Conservation (phyloP, 257 asterid genomes). For the Fraxinus cuspidata region DNA sequence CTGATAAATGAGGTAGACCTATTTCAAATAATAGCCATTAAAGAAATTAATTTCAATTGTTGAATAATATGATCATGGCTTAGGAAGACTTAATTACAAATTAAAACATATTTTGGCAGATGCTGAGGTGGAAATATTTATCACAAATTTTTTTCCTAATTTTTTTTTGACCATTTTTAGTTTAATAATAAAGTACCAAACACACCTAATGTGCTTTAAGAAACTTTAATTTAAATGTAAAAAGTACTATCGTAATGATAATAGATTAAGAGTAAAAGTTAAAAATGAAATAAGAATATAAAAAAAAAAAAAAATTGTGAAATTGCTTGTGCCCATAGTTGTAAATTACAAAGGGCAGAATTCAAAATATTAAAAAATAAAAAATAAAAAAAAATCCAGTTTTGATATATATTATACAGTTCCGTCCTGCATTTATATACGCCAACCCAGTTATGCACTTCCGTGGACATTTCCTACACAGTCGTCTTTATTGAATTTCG, state of each 20-base stretch:
- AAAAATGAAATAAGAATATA: too few relatives aligned
- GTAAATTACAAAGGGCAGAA: not conserved
- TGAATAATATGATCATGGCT: not conserved
- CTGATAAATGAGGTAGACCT: not conserved
- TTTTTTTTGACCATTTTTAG: too few relatives aligned
- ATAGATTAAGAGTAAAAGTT: too few relatives aligned
- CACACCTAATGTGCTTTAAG: too few relatives aligned
- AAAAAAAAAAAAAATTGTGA: too few relatives aligned
- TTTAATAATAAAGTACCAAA: too few relatives aligned
- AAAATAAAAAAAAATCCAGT: not conserved
- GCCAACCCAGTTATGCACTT: not conserved
- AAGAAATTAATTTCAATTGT: not conserved
- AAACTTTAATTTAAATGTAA: too few relatives aligned
- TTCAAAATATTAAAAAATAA: too few relatives aligned
- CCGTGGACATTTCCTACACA: not conserved
- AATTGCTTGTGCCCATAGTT: too few relatives aligned
- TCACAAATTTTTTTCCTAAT: not conserved
- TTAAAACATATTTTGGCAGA: not conserved
- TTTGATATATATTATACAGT: not conserved
- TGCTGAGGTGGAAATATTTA: not conserved
- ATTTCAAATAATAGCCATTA: not conserved
- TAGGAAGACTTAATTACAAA: not conserved
- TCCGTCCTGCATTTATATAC: not conserved
- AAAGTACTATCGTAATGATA: too few relatives aligned
- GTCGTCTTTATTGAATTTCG: constrained; percentile 1